Evolutionary conservation across 78 protist genomes (phyloP), one percentile per base, ranked within the genome.

Genomic region (Chrysochromulina parva): DNA sequence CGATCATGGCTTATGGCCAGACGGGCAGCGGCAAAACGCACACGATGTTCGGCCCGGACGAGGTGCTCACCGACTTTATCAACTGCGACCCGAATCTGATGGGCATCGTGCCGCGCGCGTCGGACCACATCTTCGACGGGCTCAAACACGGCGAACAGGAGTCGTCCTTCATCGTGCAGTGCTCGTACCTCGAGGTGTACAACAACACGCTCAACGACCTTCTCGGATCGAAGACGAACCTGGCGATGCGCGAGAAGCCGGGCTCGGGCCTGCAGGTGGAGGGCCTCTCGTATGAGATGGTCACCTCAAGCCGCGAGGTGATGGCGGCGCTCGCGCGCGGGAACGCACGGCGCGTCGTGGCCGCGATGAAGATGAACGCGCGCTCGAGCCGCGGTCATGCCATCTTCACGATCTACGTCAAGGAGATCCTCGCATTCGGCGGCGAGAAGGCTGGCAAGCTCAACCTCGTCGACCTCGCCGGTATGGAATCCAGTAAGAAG

Each of bases 191-290:
- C 47, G 93, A 95, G 89, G 94, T 95, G 52, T 94, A 94, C 91
- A 94, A 94, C 93, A 93, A 94, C 82, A 58, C 38, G 38, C 95
- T 96, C 74, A 88, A 91, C 57, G 98, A 96, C 78, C 93, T 96
- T 5, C 92, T 96, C 58, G 71, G 91, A 69, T 93, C 94, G 2
- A 92, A 92, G 55, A 11, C 93, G 17, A n/a, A 62, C 38, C 62
- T 58, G 24, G 13, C 13, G 24, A 7, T 58, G 62, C 62, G 62
- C 24, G 62, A 58, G 62, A 58, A 58, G 62, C 62, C 62, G 62
- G 62, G 62, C 0, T 7, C 13, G 62, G 62, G 62, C 24, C 62
- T 58, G 62, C 13, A 7, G 62, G 62, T 66, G 73, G 38, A 13
- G n/a, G 73, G 73, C 24, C 26, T 66, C 47, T 0, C 13, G 19